Evolutionary conservation across 192 early-diverging fungal species (phyloP).

Genomic region (Dissophora ornata): DNA sequence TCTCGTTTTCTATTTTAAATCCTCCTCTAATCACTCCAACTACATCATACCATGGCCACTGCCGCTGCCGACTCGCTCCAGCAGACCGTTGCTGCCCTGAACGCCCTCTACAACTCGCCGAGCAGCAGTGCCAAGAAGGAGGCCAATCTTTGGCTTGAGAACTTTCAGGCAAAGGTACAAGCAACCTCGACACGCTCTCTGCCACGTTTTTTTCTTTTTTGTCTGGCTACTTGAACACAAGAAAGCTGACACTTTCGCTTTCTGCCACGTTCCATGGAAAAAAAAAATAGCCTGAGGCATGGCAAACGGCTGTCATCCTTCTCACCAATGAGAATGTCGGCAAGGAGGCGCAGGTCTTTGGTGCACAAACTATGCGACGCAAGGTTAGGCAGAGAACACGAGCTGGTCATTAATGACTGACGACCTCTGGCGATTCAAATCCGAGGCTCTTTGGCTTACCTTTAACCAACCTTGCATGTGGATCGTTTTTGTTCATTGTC

Average conservation of each 20-base stretch:
- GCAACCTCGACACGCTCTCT: background rate
- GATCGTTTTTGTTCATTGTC: too few relatives aligned
- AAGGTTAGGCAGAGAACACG: conserved; percentile 69
- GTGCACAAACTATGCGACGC: conserved; percentile 92
- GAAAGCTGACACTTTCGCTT: background rate
- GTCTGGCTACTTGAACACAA: too few relatives aligned
- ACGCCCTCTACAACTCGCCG: conserved; percentile 58
- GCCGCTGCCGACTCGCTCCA: conserved; percentile 21
- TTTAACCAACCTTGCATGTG: too few relatives aligned
- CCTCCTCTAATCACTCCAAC: background rate
- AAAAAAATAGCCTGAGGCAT: conserved; percentile 75
- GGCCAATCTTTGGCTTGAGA: conserved; percentile 84
- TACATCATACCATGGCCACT: conserved; percentile 25
- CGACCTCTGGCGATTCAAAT: background rate
- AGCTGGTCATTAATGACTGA: background rate
- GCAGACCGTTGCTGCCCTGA: conserved; percentile 57
- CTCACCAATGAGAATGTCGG: conserved; percentile 67
- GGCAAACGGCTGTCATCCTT: conserved; percentile 83
- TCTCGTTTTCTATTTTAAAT: too few relatives aligned
- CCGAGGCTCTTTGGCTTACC: too few relatives aligned
- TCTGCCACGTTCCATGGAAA: too few relatives aligned
- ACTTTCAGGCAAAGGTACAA: conserved; percentile 87
- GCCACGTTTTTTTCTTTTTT: background rate
- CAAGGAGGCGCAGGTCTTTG: conserved; percentile 80
- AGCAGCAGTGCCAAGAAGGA: conserved; percentile 58